Evolutionary conservation across 305 asterid genomes (phyloP).

Genomic region (Plantago rigida): DNA sequence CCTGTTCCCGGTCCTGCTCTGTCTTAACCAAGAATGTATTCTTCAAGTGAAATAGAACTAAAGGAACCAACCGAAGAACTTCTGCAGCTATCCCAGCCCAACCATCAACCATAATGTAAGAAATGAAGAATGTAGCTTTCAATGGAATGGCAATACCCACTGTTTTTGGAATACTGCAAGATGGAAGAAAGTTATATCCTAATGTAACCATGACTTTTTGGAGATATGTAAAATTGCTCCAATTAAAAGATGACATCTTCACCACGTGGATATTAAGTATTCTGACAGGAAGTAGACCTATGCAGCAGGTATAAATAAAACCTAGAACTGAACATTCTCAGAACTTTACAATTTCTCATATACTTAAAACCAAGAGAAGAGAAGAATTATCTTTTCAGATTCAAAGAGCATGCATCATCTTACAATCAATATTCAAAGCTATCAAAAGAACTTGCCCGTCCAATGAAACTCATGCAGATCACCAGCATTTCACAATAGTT

Average conservation of each 20-base stretch:
- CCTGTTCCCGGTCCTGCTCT: constrained; percentile 69
- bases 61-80: constrained; percentile 63
- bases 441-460: too few relatives aligned
- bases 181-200: neutral
- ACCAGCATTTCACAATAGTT: too few relatives aligned
- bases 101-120: constrained; percentile 92
- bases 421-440: too few relatives aligned
- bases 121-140: constrained; percentile 91
- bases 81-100: constrained; percentile 96
- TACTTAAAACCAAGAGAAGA: neutral
- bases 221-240: neutral
- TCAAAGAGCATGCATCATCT: too few relatives aligned
- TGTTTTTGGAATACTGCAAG: constrained; percentile 71
- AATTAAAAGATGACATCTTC: neutral
- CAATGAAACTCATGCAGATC: too few relatives aligned
- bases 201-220: too few relatives aligned
- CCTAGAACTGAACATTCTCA: neutral
- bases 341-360: neutral
- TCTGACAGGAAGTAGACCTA: neutral
- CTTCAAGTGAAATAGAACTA: constrained; percentile 60
- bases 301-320: neutral
- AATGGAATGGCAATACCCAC: constrained; percentile 80
- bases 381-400: neutral
- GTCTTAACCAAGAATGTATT: constrained; percentile 84
- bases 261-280: neutral